Base-by-base conservation (phyloP, 768 basidiomycete genomes). In the Leccinum boreale region DNA sequence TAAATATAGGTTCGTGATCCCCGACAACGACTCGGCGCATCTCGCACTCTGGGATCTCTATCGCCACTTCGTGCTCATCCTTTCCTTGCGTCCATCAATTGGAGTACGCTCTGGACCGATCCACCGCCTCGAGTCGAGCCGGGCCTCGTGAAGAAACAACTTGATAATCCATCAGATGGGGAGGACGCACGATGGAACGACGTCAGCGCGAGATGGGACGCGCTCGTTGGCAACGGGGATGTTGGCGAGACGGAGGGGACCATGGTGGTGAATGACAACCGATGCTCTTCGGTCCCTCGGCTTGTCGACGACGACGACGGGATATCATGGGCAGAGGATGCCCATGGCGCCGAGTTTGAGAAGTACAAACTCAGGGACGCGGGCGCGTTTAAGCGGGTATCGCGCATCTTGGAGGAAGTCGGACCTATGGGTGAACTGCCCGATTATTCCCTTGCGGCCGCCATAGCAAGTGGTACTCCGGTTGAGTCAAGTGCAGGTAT, bases 81-180 rank as follows among this genome's bases (percentile, higher is more conserved):
- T 0, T 91, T 90, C 67, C 85, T 91, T 56, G 70, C 74, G 17
- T 60, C 72, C 17, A 75, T 89, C 53, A 74, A 78, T 51, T 91
- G 89, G 89, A 72, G 76, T 10, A 77, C 74, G 0, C 74, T 92
- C 4, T 92, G 90, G 90, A 83, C 77, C 0, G 77, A 77, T n/a
- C 75, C 81, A 6, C 77, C 80, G 5, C 89, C 89, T 21, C 72
- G 71, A 0, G 74, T 88, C 11, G 81, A 83, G 68, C 72, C 81
- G 12, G 89, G 89, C 5, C 74, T 85, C 8, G 70, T 85, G 7
- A 80, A 78, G 73, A 82, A 78, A 10, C 64, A 62, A 15, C 67
- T 70, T 35, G 7, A 14, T 9, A 48, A 24, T 17, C 17, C 56
- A 17, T 53, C 53, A 9, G 66, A 70, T 5, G 67, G 64, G 0